A percentile compares a stretch with the other conserved stretches of the same genome.
Evolutionary conservation across 805 yeast genomes (phyloP).

Genomic region (Lachancea waltii): DNA sequence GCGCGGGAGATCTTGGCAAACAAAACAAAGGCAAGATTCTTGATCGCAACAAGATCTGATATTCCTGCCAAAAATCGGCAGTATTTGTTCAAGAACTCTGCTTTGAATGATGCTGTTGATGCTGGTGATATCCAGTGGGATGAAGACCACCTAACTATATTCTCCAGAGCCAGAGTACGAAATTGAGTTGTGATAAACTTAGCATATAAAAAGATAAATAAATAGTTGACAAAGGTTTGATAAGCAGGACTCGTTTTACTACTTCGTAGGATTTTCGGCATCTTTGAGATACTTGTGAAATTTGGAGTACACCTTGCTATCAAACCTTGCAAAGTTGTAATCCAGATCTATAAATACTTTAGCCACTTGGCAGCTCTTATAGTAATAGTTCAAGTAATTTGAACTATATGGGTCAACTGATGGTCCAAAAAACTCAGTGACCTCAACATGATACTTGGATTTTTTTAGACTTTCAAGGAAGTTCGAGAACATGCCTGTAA

Average conservation of each 20-base stretch:
- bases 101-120: conserved; percentile 35
- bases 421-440: conserved; percentile 23
- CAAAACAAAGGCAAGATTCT: conserved; percentile 40
- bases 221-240: not conserved
- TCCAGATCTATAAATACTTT: conserved; percentile 58
- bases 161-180: conserved; percentile 12
- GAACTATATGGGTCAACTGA: conserved; percentile 32
- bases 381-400: conserved; percentile 40
- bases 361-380: conserved; percentile 54
- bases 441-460: conserved; percentile 9
- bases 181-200: not conserved
- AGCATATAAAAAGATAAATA: not conserved
- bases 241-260: not conserved
- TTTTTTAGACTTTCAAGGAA: conserved; percentile 17
- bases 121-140: conserved; percentile 31
- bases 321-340: conserved; percentile 52
- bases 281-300: conserved; percentile 30
- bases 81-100: conserved; percentile 41
- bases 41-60: conserved; percentile 36
- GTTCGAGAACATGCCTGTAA: conserved; percentile 19
- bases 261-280: conserved; percentile 5
- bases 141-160: conserved; percentile 19
- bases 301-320: conserved; percentile 40
- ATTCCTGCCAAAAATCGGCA: conserved; percentile 29
- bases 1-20: conserved; percentile 32